phyloP scores from a whole-genome alignment of 2,329 filamentous ascomycete genomes.

The Monosporascus sp. region DNA sequence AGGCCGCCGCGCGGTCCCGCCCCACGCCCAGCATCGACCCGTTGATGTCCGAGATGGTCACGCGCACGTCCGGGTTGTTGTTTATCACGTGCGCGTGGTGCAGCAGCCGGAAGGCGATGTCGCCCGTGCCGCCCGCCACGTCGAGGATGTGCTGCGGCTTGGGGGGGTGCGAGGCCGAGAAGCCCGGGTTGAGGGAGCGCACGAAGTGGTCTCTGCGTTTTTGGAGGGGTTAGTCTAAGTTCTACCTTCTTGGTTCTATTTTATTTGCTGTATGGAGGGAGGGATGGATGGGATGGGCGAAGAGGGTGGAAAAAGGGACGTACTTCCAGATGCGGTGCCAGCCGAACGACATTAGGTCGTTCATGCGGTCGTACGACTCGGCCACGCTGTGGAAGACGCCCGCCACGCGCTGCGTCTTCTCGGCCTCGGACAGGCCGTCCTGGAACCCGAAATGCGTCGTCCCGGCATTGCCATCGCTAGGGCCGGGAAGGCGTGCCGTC shows the following conservation, averaged over 20 bases:
- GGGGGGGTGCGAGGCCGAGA: constrained; percentile 37
- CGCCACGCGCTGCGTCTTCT: constrained; percentile 70
- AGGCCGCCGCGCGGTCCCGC: constrained; percentile 62
- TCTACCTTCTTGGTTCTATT: background rate
- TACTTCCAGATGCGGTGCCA: constrained; percentile 93
- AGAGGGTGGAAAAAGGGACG: constrained; percentile 18
- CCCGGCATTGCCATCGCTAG: constrained; percentile 10
- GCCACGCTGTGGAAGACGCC: constrained; percentile 94
- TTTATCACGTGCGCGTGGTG: constrained; percentile 80
- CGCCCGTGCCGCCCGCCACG: constrained; percentile 92
- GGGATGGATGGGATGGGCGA: background rate
- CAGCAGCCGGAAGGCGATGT: constrained; percentile 95
- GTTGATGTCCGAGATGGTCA: constrained; percentile 96
- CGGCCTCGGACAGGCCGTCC: constrained; percentile 66
- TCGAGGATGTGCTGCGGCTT: constrained; percentile 74
- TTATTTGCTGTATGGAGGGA: background rate
- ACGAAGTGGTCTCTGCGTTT: constrained; percentile 78
- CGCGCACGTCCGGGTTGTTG: constrained; percentile 70
- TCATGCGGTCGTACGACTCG: constrained; percentile 94
- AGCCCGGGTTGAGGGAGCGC: constrained; percentile 79
- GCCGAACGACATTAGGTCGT: constrained; percentile 97
- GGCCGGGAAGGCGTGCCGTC: constrained; percentile 50
- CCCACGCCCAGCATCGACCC: constrained; percentile 89
- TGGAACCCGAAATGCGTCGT: constrained; percentile 90
- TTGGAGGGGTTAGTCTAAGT: constrained; percentile 2